These are phyloP conservation scores for Wickerhamomyces ciferrii DNA, from an alignment of 805 yeast species.

Conservation along the genomic window DNA sequence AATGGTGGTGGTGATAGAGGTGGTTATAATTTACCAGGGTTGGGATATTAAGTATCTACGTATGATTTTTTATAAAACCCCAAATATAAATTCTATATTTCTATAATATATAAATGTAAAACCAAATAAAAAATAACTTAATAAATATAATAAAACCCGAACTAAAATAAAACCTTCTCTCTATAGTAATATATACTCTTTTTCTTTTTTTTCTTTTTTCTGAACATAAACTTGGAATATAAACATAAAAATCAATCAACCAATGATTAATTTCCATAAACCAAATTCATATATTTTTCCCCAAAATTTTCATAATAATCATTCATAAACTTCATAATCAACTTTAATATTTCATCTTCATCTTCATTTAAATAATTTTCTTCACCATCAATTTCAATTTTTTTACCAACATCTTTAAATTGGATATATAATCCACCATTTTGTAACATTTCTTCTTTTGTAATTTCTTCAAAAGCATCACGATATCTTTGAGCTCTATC, in stretches of 20 bases:
- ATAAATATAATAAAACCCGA: background rate
- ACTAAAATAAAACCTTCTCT: too few species aligned
- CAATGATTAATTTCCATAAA: conserved; percentile 10
- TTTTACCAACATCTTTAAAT: conserved; percentile 17
- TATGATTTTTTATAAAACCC: background rate
- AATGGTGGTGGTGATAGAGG: background rate
- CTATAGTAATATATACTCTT: too few species aligned
- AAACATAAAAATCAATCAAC: too few species aligned
- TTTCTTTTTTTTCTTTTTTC: too few species aligned
- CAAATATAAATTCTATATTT: background rate
- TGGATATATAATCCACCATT: conserved; percentile 12
- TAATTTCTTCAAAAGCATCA: conserved; percentile 31
- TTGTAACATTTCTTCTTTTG: conserved; percentile 25
- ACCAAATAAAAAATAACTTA: too few species aligned
- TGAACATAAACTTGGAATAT: too few species aligned
- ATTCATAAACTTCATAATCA: background rate
- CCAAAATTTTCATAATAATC: conserved; percentile 28
- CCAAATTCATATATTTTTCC: conserved; percentile 23
- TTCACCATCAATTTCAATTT: conserved; percentile 14
- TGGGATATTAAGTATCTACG: conserved; percentile 6
- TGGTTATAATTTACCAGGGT: conserved; percentile 12
- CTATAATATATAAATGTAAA: background rate
- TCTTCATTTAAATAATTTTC: conserved; percentile 18
- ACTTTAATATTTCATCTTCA: conserved; percentile 6
- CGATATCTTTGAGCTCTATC: conserved; percentile 49